A percentile compares a stretch with the other conserved stretches of the same genome.
Evolutionary conservation across 306 rosid genomes (phyloP).

Genomic region (Acacia acuminata): DNA sequence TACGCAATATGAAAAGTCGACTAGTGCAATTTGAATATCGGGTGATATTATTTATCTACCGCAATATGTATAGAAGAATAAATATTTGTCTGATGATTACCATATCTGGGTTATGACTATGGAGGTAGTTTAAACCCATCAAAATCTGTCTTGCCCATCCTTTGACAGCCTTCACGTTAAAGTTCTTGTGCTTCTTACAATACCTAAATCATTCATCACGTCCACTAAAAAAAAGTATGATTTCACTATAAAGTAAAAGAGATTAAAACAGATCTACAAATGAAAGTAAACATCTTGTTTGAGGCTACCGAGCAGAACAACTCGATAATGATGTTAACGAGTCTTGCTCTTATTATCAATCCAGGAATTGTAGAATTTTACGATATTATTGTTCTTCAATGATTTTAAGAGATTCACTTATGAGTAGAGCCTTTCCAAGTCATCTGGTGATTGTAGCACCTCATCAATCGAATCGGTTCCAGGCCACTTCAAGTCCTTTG

Average conservation of each 20-base stretch:
- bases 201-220: constrained; percentile 44
- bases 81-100: too few relatives aligned
- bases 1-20: too few relatives aligned
- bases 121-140: constrained; percentile 49
- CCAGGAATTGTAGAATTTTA: constrained; percentile 82
- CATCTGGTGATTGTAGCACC: constrained; percentile 72
- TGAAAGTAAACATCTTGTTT: constrained; percentile 62
- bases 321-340: constrained; percentile 84
- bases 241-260: constrained; percentile 26
- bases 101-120: constrained; percentile 47
- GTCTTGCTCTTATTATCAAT: constrained; percentile 75
- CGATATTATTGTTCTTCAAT: constrained; percentile 64
- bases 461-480: constrained; percentile 80
- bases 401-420: constrained; percentile 82
- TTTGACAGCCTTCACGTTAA: constrained; percentile 51
- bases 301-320: constrained; percentile 81
- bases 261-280: constrained; percentile 3
- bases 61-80: too few relatives aligned
- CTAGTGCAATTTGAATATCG: too few relatives aligned
- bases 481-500: constrained; percentile 86
- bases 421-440: constrained; percentile 74
- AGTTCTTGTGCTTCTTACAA: constrained; percentile 47
- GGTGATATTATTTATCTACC: too few relatives aligned
- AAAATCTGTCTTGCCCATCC: constrained; percentile 57
- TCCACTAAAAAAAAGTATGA: constrained; percentile 36